Percentiles rank a stretch among this genome's conserved stretches.
These are phyloP conservation scores for Desmodesmus armatus DNA, from an alignment of 139 green algal genomes.

Conservation along the genomic window DNA sequence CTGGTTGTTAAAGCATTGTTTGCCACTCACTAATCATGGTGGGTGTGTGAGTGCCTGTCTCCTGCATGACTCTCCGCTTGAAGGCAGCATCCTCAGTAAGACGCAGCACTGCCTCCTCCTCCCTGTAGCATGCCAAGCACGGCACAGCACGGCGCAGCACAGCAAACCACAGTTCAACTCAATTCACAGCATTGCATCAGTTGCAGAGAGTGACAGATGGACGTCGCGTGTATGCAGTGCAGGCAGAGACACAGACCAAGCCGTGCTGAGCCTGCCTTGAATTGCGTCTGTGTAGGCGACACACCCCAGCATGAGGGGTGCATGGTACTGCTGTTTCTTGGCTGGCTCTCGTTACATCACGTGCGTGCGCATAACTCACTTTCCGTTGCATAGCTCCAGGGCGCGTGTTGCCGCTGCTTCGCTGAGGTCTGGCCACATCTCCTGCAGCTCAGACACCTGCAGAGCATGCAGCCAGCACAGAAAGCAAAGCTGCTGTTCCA, in stretches of 20 bases:
- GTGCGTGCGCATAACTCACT: slow-evolving; percentile 51
- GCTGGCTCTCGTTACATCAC: neutral
- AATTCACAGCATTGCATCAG: neutral
- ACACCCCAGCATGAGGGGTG: neutral
- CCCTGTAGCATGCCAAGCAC: slow-evolving; percentile 52
- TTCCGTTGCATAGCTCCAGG: slow-evolving; percentile 73
- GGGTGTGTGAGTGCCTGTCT: slow-evolving; percentile 27
- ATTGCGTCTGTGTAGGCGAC: too few species aligned
- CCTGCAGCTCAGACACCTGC: slow-evolving; percentile 72
- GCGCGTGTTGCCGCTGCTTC: slow-evolving; percentile 67
- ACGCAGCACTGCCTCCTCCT: slow-evolving; percentile 71
- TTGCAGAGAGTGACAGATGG: too few species aligned
- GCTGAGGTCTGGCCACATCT: slow-evolving; percentile 72
- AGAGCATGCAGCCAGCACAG: neutral
- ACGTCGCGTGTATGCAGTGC: too few species aligned
- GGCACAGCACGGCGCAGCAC: too few species aligned
- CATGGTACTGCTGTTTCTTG: neutral
- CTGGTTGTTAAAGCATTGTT: too few species aligned
- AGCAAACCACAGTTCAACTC: neutral
- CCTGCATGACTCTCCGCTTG: slow-evolving; percentile 35
- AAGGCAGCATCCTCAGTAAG: slow-evolving; percentile 72
- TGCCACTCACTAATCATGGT: slow-evolving; percentile 2
- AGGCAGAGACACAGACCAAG: too few species aligned
- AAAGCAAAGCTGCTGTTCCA: too few species aligned
- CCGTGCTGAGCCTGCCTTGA: too few species aligned